Conservation (phyloP, 75 land plant species). For the Cupressus sempervirens region DNA sequence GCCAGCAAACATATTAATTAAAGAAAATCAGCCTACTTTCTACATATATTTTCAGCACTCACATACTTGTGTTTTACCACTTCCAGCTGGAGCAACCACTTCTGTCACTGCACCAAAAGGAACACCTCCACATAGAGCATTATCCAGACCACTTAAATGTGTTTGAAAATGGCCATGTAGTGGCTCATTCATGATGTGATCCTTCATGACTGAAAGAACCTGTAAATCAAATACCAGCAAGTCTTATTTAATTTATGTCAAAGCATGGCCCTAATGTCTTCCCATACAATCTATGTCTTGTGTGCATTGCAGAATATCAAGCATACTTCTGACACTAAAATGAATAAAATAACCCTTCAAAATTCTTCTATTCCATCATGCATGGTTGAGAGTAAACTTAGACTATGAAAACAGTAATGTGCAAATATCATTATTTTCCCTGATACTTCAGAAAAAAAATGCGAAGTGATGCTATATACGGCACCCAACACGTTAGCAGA, state of each 20-base stretch:
- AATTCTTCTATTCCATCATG: neutral
- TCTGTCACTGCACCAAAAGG: slow-evolving; percentile 87
- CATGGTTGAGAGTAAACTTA: neutral
- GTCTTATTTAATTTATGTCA: neutral
- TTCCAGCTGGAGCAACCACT: slow-evolving; percentile 84
- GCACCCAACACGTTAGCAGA: neutral
- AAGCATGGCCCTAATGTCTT: neutral
- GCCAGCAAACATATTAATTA: neutral
- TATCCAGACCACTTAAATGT: slow-evolving; percentile 52
- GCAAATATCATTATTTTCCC: neutral
- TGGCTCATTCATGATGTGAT: slow-evolving; percentile 30
- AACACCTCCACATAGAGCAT: slow-evolving; percentile 76
- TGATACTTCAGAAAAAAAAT: neutral
- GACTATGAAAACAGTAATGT: neutral
- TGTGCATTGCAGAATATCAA: neutral
- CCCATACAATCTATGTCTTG: neutral
- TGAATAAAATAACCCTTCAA: neutral
- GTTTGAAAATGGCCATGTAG: slow-evolving; percentile 68
- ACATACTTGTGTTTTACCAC: slow-evolving; percentile 85
- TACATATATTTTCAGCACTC: neutral
- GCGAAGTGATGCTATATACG: neutral
- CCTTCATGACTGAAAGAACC: slow-evolving; percentile 59
- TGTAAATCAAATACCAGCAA: slow-evolving; percentile 19
- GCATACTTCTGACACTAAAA: neutral
- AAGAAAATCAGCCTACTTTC: neutral